Percentiles rank a stretch among this genome's conserved stretches.
phyloP scores from a whole-genome alignment of 805 yeast genomes.

The Maudiozyma saulgeensis region DNA sequence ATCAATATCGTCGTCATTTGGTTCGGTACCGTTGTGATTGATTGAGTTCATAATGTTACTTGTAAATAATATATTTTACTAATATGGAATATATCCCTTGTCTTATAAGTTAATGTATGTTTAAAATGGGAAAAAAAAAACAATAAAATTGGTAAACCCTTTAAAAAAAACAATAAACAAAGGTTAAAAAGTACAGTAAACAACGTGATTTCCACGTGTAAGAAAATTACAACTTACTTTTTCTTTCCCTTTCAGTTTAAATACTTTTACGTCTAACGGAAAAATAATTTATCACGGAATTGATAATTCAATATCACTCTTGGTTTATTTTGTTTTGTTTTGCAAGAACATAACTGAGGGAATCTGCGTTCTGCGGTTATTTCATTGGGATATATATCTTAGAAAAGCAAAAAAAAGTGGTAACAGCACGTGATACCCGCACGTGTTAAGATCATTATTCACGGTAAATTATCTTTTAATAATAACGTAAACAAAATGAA shows the following conservation, averaged over 20 bases:
- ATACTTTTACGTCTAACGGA: neutral
- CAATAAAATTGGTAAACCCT: neutral
- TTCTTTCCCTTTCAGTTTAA: neutral
- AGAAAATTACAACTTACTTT: neutral
- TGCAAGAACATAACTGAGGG: neutral
- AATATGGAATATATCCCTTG: no score
- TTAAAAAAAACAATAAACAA: neutral
- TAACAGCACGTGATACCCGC: neutral
- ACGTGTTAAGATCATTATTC: neutral
- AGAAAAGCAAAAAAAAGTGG: neutral
- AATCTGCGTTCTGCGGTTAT: neutral
- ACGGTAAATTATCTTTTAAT: neutral
- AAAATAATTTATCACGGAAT: neutral
- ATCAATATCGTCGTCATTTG: neutral
- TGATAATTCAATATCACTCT: neutral
- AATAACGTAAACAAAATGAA: neutral
- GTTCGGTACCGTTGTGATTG: neutral
- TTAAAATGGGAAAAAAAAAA: neutral
- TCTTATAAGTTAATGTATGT: no score
- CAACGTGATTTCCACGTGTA: conserved; percentile 30
- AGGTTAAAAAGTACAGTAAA: neutral
- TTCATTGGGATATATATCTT: neutral
- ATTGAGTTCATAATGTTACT: neutral
- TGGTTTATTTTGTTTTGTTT: no score
- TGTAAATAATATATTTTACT: no score